Evolutionary conservation across 768 basidiomycete genomes (phyloP).

Genomic region (Serpula lacrymans): DNA sequence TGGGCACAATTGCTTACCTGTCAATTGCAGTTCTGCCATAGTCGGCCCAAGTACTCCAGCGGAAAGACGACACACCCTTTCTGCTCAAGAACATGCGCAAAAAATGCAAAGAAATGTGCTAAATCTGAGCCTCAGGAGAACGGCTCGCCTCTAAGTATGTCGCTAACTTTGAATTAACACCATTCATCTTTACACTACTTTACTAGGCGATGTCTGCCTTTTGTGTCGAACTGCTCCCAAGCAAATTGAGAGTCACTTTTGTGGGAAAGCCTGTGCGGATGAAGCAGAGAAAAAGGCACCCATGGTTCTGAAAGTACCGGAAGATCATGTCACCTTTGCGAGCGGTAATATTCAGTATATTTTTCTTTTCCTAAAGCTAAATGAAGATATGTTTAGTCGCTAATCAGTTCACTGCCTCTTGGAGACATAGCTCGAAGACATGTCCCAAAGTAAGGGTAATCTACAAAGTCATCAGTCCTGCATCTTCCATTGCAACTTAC

Average conservation of each 20-base stretch:
- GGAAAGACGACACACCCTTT: constrained; percentile 57
- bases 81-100: constrained; percentile 62
- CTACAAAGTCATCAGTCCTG: constrained; percentile 59
- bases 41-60: constrained; percentile 57
- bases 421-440: constrained; percentile 57
- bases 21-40: constrained; percentile 53
- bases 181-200: constrained; percentile 31
- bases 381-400: too few species aligned
- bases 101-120: constrained; percentile 38
- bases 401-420: constrained; percentile 67
- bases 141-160: constrained; percentile 27
- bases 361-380: too few species aligned
- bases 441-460: constrained; percentile 58
- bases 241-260: constrained; percentile 61
- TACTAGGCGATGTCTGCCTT: constrained; percentile 49
- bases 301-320: constrained; percentile 56
- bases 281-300: constrained; percentile 55
- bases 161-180: constrained; percentile 13
- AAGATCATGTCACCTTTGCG: constrained; percentile 58
- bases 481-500: constrained; percentile 51
- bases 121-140: constrained; percentile 14
- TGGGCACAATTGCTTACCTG: constrained; percentile 4
- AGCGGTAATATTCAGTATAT: constrained; percentile 48
- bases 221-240: constrained; percentile 59
- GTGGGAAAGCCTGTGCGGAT: constrained; percentile 50